Conservation (phyloP, 352 stramenopile species). For the Phytophthora kernoviae region DNA sequence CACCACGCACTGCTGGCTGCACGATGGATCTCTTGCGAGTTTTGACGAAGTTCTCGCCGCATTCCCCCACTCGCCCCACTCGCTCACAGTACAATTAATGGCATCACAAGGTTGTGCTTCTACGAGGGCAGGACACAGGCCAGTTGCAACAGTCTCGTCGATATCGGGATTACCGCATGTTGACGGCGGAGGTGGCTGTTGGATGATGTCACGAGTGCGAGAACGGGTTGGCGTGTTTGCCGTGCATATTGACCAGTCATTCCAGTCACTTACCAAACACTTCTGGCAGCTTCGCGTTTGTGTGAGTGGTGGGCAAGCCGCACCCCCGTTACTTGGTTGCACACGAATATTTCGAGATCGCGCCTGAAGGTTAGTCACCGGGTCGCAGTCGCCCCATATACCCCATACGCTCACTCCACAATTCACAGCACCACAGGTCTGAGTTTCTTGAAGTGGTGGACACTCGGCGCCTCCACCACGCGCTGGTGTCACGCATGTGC, state of each 20-base stretch:
- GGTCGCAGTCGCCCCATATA: slow-evolving; percentile 49
- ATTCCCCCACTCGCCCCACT: slow-evolving; percentile 59
- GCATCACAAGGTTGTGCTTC: slow-evolving; percentile 51
- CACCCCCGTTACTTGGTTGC: slow-evolving; percentile 35
- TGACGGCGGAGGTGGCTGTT: slow-evolving; percentile 39
- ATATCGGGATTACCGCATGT: slow-evolving; percentile 27
- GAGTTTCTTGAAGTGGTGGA: slow-evolving; percentile 43
- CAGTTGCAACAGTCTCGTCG: slow-evolving; percentile 17
- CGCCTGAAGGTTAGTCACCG: slow-evolving; percentile 31
- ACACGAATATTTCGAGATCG: slow-evolving; percentile 51
- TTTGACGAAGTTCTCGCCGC: slow-evolving; percentile 45
- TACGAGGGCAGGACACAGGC: slow-evolving; percentile 39
- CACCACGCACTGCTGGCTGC: slow-evolving; percentile 41
- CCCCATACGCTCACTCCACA: slow-evolving; percentile 61
- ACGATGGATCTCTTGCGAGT: slow-evolving; percentile 44
- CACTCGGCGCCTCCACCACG: slow-evolving; percentile 52
- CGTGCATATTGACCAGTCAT: slow-evolving; percentile 51
- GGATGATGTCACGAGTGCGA: slow-evolving; percentile 46
- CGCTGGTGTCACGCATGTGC: slow-evolving; percentile 26
- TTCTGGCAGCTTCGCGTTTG: slow-evolving; percentile 62
- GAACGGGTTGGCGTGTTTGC: slow-evolving; percentile 37
- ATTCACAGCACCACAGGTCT: slow-evolving; percentile 48
- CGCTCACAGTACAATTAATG: slow-evolving; percentile 56
- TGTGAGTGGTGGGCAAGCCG: slow-evolving; percentile 40
- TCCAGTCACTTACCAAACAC: slow-evolving; percentile 53